phyloP scores from a whole-genome alignment of 139 green algal species.

The Chlorella ohadii region DNA sequence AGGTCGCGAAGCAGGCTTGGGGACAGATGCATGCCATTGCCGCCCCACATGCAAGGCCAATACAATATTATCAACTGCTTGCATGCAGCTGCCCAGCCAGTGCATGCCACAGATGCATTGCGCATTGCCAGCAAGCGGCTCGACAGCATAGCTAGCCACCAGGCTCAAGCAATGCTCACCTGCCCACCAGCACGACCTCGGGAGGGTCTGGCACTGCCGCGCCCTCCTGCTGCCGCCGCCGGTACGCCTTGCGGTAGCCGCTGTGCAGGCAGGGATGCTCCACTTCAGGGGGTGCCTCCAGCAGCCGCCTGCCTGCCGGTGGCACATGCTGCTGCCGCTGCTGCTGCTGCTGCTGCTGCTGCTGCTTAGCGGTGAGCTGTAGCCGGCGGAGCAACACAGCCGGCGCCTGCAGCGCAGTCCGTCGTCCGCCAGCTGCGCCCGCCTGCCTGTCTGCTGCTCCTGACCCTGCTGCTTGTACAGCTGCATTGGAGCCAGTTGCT shows the following conservation, averaged over 20 bases:
- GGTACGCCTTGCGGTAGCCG: conserved; percentile 64
- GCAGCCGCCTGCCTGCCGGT: background rate
- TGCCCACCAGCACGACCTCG: conserved; percentile 51
- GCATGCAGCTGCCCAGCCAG: background rate
- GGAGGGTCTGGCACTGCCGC: conserved; percentile 1
- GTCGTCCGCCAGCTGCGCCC: background rate
- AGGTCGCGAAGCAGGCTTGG: no score
- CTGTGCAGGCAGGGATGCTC: conserved; percentile 70
- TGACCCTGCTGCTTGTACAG: background rate
- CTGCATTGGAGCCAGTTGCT: background rate
- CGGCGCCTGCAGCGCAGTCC: background rate
- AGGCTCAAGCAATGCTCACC: conserved; percentile 18
- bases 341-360: background rate
- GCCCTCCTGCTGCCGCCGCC: conserved; percentile 40
- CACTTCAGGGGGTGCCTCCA: background rate
- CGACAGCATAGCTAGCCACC: background rate
- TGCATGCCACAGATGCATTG: no score
- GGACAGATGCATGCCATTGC: no score
- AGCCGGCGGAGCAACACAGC: background rate
- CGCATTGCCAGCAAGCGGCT: background rate
- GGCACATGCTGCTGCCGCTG: background rate
- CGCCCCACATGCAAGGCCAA: no score
- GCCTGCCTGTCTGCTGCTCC: no score
- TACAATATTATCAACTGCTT: background rate
- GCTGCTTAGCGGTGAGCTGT: background rate